phyloP scores from a whole-genome alignment of 495 filamentous ascomycete genomes.

The Penicillium dipodomyicola region DNA sequence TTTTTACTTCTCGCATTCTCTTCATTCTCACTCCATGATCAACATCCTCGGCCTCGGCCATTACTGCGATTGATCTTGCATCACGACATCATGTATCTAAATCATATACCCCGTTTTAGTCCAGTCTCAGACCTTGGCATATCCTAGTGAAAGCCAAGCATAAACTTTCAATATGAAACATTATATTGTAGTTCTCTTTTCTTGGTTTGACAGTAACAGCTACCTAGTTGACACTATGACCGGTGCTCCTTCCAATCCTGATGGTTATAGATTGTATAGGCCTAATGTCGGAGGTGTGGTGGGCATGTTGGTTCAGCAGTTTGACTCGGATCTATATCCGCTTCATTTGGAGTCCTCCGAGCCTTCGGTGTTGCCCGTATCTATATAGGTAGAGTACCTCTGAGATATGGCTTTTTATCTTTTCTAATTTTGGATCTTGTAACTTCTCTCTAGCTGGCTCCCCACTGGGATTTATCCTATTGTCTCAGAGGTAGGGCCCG shows the following conservation, averaged over 20 bases:
- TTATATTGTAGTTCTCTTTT: neutral
- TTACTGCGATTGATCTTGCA: conserved; percentile 24
- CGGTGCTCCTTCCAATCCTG: neutral
- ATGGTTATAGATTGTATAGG: too few species aligned
- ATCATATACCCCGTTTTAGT: conserved; percentile 27
- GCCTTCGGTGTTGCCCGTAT: neutral
- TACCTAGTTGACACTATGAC: neutral
- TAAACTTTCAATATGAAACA: neutral
- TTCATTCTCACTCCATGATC: conserved; percentile 24
- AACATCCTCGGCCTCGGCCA: neutral
- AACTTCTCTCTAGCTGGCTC: neutral
- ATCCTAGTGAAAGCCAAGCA: conserved; percentile 5
- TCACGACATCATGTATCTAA: conserved; percentile 31
- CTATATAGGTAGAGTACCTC: neutral
- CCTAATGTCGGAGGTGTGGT: neutral
- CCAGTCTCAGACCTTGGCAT: conserved; percentile 4
- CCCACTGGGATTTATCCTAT: neutral
- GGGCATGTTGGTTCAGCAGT: neutral
- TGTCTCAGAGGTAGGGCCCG: neutral
- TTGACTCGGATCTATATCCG: neutral
- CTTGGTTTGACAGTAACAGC: neutral
- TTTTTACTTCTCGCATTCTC: neutral
- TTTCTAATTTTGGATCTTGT: neutral
- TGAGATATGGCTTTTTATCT: neutral
- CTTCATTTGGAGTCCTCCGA: neutral